These are phyloP conservation scores for Lyophyllum atratum DNA, from an alignment of 768 basidiomycete genomes.

Conservation along the genomic window DNA sequence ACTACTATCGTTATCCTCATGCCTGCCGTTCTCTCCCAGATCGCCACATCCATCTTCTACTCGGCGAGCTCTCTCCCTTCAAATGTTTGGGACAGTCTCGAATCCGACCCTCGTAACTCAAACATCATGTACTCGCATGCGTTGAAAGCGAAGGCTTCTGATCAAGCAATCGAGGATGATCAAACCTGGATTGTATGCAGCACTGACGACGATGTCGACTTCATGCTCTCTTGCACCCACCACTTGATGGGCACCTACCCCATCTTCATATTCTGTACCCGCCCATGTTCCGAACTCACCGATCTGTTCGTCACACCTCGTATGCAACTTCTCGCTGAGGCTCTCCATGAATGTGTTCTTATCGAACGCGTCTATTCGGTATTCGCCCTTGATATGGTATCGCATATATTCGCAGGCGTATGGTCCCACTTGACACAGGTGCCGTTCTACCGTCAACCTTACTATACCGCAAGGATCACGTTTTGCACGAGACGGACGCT, in stretches of 20 bases:
- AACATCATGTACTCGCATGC: constrained; percentile 25
- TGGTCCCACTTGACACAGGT: constrained; percentile 5
- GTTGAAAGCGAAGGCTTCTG: constrained; percentile 8
- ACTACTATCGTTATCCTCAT: neutral
- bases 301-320: neutral
- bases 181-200: constrained; percentile 40
- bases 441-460: neutral
- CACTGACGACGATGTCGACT: constrained; percentile 13
- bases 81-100: constrained; percentile 30
- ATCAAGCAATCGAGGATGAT: neutral
- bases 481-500: constrained; percentile 9
- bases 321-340: neutral
- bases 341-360: neutral
- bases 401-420: constrained; percentile 1
- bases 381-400: constrained; percentile 5
- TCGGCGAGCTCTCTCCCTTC: constrained; percentile 32
- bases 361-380: constrained; percentile 13
- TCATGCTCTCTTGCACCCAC: constrained; percentile 9
- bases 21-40: neutral
- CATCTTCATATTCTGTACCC: constrained; percentile 11
- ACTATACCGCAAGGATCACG: constrained; percentile 12
- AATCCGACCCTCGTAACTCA: constrained; percentile 25
- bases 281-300: neutral
- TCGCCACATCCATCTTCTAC: constrained; percentile 13
- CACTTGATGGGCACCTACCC: constrained; percentile 11